These are phyloP conservation scores for Phyllosticta citribraziliensis DNA, from an alignment of 2,329 filamentous ascomycete species.

Conservation along the genomic window DNA sequence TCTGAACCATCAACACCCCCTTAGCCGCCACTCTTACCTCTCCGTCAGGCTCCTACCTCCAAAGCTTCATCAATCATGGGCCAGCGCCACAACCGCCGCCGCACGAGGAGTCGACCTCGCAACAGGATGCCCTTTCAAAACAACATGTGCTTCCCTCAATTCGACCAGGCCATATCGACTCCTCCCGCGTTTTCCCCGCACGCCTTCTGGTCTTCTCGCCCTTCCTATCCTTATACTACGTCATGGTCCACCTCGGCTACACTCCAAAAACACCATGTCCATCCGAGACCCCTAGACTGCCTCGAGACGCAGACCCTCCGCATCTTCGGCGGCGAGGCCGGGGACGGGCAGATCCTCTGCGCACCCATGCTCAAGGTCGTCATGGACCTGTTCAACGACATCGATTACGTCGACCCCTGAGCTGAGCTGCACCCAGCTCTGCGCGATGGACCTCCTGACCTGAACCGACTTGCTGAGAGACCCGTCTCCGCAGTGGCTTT, in stretches of 20 bases:
- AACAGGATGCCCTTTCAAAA: conserved; percentile 26
- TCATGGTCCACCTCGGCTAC: conserved; percentile 13
- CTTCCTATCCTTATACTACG: conserved; percentile 8
- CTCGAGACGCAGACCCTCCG: conserved; percentile 29
- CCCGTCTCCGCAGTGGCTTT: not conserved
- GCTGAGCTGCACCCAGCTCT: not conserved
- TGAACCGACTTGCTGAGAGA: not conserved
- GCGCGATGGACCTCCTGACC: not conserved
- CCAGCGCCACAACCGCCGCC: conserved; percentile 35
- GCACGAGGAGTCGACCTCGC: conserved; percentile 33
- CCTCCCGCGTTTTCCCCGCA: not conserved
- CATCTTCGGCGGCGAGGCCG: conserved; percentile 34
- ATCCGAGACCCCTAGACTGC: conserved; percentile 18
- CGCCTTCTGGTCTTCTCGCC: conserved; percentile 14
- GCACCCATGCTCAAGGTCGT: conserved; percentile 39
- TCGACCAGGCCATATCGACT: conserved; percentile 3
- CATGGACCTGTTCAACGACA: conserved; percentile 33
- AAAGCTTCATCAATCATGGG: conserved; percentile 21
- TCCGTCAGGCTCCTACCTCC: not conserved
- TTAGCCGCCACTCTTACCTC: not conserved
- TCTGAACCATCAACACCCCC: not conserved
- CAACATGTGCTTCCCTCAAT: conserved; percentile 19
- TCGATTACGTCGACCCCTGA: conserved; percentile 36
- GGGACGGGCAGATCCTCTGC: conserved; percentile 32
- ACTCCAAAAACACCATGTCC: conserved; percentile 25